Conservation (phyloP, 2,329 filamentous ascomycete genomes). For the Apiospora saccharicola region DNA sequence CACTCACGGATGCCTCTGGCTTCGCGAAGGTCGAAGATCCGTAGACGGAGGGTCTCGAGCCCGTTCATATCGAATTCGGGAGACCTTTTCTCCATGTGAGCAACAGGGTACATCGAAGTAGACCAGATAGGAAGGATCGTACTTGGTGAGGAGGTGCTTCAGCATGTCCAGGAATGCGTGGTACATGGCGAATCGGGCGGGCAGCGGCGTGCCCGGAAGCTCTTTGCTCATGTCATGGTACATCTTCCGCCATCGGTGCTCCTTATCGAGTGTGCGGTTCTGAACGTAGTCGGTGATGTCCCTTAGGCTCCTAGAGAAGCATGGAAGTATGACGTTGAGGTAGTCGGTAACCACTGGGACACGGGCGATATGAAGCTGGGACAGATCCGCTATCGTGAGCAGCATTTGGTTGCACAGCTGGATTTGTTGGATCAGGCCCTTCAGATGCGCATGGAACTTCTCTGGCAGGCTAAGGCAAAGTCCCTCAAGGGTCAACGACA, state of each 20-base stretch:
- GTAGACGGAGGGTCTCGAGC: constrained; percentile 56
- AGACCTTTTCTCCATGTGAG: constrained; percentile 46
- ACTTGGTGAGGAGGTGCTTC: constrained; percentile 58
- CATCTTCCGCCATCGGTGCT: constrained; percentile 65
- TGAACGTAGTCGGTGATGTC: constrained; percentile 62
- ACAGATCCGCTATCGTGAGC: constrained; percentile 62
- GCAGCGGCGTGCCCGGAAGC: constrained; percentile 57
- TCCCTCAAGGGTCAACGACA: constrained; percentile 56
- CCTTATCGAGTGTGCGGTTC: constrained; percentile 54
- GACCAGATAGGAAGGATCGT: constrained; percentile 29
- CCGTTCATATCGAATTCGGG: constrained; percentile 63
- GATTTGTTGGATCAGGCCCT: constrained; percentile 56
- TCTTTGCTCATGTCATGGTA: constrained; percentile 63
- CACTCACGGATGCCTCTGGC: constrained; percentile 60
- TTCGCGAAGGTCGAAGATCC: constrained; percentile 60
- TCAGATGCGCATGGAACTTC: constrained; percentile 55
- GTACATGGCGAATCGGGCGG: constrained; percentile 62
- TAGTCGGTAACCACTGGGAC: constrained; percentile 61
- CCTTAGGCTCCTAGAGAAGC: constrained; percentile 57
- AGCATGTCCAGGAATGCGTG: constrained; percentile 61
- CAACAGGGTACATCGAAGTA: not conserved
- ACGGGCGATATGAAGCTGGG: constrained; percentile 58
- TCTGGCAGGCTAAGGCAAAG: constrained; percentile 55
- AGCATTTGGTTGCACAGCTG: constrained; percentile 53
- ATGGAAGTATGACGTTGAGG: constrained; percentile 64